Percentiles rank a stretch among this genome's conserved stretches.
These are phyloP conservation scores for Penicillium silybi DNA, from an alignment of 495 filamentous ascomycete species.

Conservation along the genomic window DNA sequence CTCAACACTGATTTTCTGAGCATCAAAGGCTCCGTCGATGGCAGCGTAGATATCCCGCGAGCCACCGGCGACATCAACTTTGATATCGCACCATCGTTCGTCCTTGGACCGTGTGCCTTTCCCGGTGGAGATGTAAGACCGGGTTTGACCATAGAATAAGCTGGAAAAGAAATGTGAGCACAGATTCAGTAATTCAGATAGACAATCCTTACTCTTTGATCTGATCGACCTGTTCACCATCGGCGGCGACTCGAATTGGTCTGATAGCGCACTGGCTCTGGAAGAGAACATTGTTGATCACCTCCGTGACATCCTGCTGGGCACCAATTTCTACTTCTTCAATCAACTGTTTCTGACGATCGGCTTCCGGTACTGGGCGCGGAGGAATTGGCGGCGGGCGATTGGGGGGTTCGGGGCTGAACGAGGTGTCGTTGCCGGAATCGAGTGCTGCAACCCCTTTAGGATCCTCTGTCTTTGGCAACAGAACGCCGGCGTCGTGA, in stretches of 20 bases:
- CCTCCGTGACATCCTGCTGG: slow-evolving; percentile 92
- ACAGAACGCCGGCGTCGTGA: slow-evolving; percentile 42
- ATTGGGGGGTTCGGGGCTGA: slow-evolving; percentile 16
- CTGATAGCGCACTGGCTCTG: slow-evolving; percentile 85
- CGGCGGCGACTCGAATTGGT: slow-evolving; percentile 52
- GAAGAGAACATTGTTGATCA: slow-evolving; percentile 86
- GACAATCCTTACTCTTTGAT: slow-evolving; percentile 58
- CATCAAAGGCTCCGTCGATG: slow-evolving; percentile 78
- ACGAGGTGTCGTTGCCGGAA: neutral
- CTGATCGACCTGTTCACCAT: slow-evolving; percentile 73
- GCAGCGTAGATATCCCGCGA: slow-evolving; percentile 73
- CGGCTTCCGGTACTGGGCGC: slow-evolving; percentile 33
- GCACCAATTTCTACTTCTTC: slow-evolving; percentile 60
- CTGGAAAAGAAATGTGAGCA: slow-evolving; percentile 29
- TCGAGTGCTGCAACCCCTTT: slow-evolving; percentile 7
- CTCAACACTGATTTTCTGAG: slow-evolving; percentile 65
- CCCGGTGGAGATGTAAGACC: slow-evolving; percentile 48
- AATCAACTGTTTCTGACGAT: slow-evolving; percentile 35
- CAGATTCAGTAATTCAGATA: neutral
- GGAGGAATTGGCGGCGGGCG: slow-evolving; percentile 47
- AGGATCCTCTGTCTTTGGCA: slow-evolving; percentile 2
- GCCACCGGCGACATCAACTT: slow-evolving; percentile 58
- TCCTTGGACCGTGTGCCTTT: slow-evolving; percentile 45
- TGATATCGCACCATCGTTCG: slow-evolving; percentile 59
- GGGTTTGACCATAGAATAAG: slow-evolving; percentile 57